Base-by-base conservation (phyloP, 164 flowering plant genomes). In the Warburgia ugandensis region DNA sequence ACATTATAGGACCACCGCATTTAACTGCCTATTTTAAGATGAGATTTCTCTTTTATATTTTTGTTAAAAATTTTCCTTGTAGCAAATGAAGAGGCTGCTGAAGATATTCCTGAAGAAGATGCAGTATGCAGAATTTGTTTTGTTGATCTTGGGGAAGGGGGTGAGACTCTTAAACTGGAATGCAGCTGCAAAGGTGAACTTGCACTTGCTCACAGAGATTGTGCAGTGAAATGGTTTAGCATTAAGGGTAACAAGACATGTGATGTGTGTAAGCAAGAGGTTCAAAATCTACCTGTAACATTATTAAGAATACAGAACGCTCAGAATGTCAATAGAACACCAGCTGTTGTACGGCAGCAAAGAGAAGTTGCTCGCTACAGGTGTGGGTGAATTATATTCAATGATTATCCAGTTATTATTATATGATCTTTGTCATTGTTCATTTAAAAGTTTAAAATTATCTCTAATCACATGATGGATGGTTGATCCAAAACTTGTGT, bases 161-260 rank as follows among this genome's bases (percentile, higher is more conserved):
- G 90, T 37, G 82, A 74, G 51, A 80, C 86, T 21, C 76, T 86
- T 36, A 83, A 81, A 72, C 53, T 86, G 83, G 86, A 83, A 54
- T 86, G 95, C 58, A 80, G 90, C 59, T 86, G 95, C 73, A 86
- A 80, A 69, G 90, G 90, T 29, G 95, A 83, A 52, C 95, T 86
- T 54, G 90, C 95, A 46, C 86, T 86, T 62, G 86, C 95, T 30
- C 95, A 86, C 62, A 57, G 72, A 55, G 86, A 77, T 16, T 86
- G 91, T 73, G 95, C 95, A 5, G 64, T 86, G 36, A 86, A 86
- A 60, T 86, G 95, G 95, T 86, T 86, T 65, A 83, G 77, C 65
- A 81, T 83, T 49, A 86, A 86, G 73, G 95, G 95, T 27, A 86
- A 79, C 69, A 81, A 65, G 61, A 81, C 72, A 4, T 86, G 91